A percentile compares a stretch with the other conserved stretches of the same genome.
Conservation (phyloP, 1,284 basidiomycete genomes). For the Microbotryum violaceum region DNA sequence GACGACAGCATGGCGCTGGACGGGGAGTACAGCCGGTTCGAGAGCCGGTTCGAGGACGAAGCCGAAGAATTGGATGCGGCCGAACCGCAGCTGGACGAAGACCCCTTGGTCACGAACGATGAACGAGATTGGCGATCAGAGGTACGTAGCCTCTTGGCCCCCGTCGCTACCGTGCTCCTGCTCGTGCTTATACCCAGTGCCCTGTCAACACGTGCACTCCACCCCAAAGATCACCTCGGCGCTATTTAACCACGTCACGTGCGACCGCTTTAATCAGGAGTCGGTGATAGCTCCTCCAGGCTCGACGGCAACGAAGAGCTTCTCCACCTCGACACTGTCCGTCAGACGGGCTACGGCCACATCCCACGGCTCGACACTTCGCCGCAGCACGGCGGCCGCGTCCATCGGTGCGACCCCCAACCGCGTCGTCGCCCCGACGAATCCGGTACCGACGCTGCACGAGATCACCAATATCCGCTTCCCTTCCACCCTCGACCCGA, state of each 20-base stretch:
- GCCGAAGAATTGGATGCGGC: too few species aligned
- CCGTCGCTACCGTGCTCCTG: too few species aligned
- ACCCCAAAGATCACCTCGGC: slow-evolving; percentile 11
- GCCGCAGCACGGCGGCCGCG: not conserved
- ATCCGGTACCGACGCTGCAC: slow-evolving; percentile 18
- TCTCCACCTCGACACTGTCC: not conserved
- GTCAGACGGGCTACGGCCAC: not conserved
- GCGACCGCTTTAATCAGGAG: not conserved
- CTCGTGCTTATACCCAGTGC: not conserved
- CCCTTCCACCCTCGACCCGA: not conserved
- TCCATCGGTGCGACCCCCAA: not conserved
- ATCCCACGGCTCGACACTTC: not conserved
- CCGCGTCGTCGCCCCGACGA: not conserved
- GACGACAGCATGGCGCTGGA: not conserved
- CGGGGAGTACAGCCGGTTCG: not conserved
- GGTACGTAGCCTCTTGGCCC: too few species aligned
- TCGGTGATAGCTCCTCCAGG: slow-evolving; percentile 3
- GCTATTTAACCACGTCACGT: slow-evolving; percentile 21
- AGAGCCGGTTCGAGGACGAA: not conserved
- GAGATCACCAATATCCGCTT: slow-evolving; percentile 23
- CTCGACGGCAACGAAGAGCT: not conserved
- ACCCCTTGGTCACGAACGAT: not conserved
- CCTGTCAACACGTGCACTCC: not conserved
- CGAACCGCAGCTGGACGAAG: not conserved
- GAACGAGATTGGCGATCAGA: too few species aligned